These are phyloP conservation scores for Clonostachys rosea DNA, from an alignment of 2,329 filamentous ascomycete species.

Conservation along the genomic window DNA sequence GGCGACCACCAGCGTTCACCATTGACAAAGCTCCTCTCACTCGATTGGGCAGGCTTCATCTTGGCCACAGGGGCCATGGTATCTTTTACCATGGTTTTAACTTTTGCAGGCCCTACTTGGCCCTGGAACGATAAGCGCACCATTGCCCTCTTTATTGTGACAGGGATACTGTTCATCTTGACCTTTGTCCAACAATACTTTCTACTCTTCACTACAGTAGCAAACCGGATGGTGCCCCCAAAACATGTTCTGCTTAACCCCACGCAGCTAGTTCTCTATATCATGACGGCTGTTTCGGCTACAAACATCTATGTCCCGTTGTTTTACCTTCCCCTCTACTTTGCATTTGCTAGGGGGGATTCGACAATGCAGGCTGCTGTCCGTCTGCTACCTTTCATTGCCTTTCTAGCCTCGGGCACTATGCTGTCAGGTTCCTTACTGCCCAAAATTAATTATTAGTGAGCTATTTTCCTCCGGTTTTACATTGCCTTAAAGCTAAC, in stretches of 20 bases:
- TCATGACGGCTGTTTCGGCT: constrained; percentile 24
- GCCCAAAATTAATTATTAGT: constrained; percentile 25
- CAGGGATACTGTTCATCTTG: no score
- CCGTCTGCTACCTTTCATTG: constrained; percentile 30
- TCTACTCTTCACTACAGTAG: no score
- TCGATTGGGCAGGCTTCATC: no score
- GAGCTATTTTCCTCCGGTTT: not conserved
- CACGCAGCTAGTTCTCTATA: constrained; percentile 28
- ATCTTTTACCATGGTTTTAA: no score
- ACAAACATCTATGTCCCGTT: constrained; percentile 15
- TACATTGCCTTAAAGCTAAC: not conserved
- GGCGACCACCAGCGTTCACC: no score
- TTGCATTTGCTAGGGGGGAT: constrained; percentile 39
- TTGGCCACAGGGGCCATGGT: no score
- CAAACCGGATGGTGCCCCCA: constrained; percentile 12
- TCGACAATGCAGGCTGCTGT: constrained; percentile 25
- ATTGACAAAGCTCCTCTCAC: no score
- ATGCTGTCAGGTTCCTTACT: constrained; percentile 23
- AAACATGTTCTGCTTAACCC: constrained; percentile 25
- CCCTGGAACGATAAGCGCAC: no score
- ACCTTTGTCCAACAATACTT: no score
- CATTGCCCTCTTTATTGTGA: no score
- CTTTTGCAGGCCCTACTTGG: no score
- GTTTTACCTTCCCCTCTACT: constrained; percentile 46
- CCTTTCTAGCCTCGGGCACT: constrained; percentile 9